These are phyloP conservation scores for Agastache rugosa DNA, from an alignment of 257 asterid genomes.

Conservation along the genomic window DNA sequence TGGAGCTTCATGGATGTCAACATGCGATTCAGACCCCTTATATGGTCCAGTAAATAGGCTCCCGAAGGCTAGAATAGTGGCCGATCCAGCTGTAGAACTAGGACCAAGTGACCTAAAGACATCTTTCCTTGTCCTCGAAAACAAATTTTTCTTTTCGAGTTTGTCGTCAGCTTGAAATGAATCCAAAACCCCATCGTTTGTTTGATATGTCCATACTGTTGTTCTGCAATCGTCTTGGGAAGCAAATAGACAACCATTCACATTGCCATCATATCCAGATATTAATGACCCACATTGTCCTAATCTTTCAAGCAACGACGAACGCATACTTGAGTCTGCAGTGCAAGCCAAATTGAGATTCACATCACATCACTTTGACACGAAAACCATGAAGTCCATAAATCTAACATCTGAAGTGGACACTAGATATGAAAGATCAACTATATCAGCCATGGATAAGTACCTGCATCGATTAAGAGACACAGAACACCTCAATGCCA, in stretches of 20 bases:
- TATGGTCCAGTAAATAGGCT: slow-evolving; percentile 84
- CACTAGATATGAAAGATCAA: slow-evolving; percentile 66
- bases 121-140: slow-evolving; percentile 75
- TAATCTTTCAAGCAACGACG: slow-evolving; percentile 50
- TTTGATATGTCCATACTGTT: slow-evolving; percentile 85
- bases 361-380: slow-evolving; percentile 75
- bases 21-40: slow-evolving; percentile 80
- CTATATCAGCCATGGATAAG: slow-evolving; percentile 75
- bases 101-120: slow-evolving; percentile 73
- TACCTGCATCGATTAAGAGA: slow-evolving; percentile 61
- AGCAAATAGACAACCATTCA: slow-evolving; percentile 60
- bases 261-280: slow-evolving; percentile 66
- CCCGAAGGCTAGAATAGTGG: slow-evolving; percentile 73
- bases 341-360: slow-evolving; percentile 52
- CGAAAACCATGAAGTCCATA: slow-evolving; percentile 75
- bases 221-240: slow-evolving; percentile 80
- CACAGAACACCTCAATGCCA: slow-evolving; percentile 17
- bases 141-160: slow-evolving; percentile 70
- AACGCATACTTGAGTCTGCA: slow-evolving; percentile 34
- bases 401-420: slow-evolving; percentile 62
- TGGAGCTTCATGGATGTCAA: slow-evolving; percentile 78
- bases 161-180: slow-evolving; percentile 84
- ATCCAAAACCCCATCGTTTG: slow-evolving; percentile 68
- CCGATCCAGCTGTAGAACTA: slow-evolving; percentile 65
- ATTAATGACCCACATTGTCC: slow-evolving; percentile 72